phyloP scores from a whole-genome alignment of 2,329 filamentous ascomycete species.

The Dothideomycetidae sp. region DNA sequence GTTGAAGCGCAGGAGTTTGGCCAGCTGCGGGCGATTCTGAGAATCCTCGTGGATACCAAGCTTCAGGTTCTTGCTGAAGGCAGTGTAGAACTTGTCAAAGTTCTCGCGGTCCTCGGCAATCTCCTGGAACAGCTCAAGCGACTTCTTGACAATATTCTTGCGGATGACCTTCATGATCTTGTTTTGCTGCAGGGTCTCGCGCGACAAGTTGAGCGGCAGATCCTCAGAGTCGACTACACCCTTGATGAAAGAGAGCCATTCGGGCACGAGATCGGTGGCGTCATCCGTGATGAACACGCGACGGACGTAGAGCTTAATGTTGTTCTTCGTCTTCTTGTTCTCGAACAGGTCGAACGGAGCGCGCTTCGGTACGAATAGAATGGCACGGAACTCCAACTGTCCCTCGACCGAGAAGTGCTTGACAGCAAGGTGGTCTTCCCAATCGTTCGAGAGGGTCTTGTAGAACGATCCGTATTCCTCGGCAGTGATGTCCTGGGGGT shows the following conservation, averaged over 20 bases:
- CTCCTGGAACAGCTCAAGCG: slow-evolving; percentile 97
- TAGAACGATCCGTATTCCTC: slow-evolving; percentile 99
- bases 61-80: slow-evolving; percentile 99
- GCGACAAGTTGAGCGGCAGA: slow-evolving; percentile 96
- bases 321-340: slow-evolving; percentile 99
- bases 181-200: slow-evolving; percentile 99
- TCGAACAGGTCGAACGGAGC: slow-evolving; percentile 99
- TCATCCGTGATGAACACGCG: slow-evolving; percentile 99
- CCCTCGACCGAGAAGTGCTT: slow-evolving; percentile 99
- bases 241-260: slow-evolving; percentile 99
- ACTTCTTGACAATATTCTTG: slow-evolving; percentile 99
- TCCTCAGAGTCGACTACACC: slow-evolving; percentile 99
- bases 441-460: slow-evolving; percentile 99
- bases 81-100: slow-evolving; percentile 99
- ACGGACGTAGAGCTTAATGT: slow-evolving; percentile 99
- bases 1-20: slow-evolving; percentile 98
- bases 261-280: slow-evolving; percentile 94
- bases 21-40: slow-evolving; percentile 83
- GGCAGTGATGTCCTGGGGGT: slow-evolving; percentile 83
- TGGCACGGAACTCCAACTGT: slow-evolving; percentile 99
- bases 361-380: slow-evolving; percentile 98
- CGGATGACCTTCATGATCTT: slow-evolving; percentile 99
- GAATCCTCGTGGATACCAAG: slow-evolving; percentile 99
- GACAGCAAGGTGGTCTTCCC: slow-evolving; percentile 98
- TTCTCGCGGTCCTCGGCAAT: slow-evolving; percentile 99